Evolutionary conservation across 352 stramenopile species (phyloP).

Genomic region (Phytopythium mirpurense): DNA sequence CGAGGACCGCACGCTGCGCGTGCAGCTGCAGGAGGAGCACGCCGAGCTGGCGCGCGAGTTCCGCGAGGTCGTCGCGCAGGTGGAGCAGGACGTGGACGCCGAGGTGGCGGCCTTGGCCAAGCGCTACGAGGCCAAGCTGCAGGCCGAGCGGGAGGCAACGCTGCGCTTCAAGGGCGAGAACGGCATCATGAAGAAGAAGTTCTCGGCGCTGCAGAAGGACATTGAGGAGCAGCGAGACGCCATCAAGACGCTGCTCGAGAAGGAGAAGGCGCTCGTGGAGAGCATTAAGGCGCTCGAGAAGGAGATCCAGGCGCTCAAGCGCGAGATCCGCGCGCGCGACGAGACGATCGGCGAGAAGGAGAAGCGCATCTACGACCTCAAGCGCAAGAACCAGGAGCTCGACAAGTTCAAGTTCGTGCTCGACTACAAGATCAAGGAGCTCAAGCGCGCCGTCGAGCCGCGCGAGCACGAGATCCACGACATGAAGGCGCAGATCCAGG

Average conservation of each 20-base stretch:
- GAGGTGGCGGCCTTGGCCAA: conserved; percentile 86
- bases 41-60: conserved; percentile 76
- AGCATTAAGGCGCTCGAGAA: conserved; percentile 86
- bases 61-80: conserved; percentile 58
- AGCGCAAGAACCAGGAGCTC: conserved; percentile 95
- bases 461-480: conserved; percentile 93
- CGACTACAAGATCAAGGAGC: conserved; percentile 96
- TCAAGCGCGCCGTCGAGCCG: conserved; percentile 93
- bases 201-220: conserved; percentile 85
- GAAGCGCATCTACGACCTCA: conserved; percentile 93
- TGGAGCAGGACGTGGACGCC: conserved; percentile 85
- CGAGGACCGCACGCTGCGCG: conserved; percentile 68
- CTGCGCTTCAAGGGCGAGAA: conserved; percentile 92
- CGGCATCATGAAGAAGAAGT: conserved; percentile 94
- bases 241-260: conserved; percentile 85
- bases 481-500: conserved; percentile 93
- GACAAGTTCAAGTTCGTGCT: conserved; percentile 97
- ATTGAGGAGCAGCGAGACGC: conserved; percentile 90
- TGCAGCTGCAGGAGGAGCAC: conserved; percentile 87
- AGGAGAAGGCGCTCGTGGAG: conserved; percentile 85
- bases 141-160: conserved; percentile 81
- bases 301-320: conserved; percentile 91
- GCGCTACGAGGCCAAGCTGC: conserved; percentile 86
- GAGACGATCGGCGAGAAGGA: conserved; percentile 95
- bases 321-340: conserved; percentile 92